Evolutionary conservation across 768 basidiomycete genomes (phyloP), one percentile per base, ranked within the genome.

Genomic region (Mycena galericulata): DNA sequence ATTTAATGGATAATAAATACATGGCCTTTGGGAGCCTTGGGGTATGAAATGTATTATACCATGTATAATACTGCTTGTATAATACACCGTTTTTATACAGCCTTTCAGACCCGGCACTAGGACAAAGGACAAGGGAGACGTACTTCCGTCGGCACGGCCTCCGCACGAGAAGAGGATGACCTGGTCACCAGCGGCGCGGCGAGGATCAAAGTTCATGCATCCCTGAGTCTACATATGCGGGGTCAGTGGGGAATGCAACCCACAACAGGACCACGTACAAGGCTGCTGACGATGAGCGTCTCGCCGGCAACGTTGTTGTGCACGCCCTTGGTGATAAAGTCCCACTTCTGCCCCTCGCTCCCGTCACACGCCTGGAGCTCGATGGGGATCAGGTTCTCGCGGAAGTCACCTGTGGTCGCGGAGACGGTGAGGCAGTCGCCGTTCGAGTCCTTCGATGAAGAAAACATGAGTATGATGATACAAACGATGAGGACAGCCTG

Each of bases 341-440:
- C 79, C 45, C 77, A 80, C 64, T 77, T 76, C 61, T 80, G 79
- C 6, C 75, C 78, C 10, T 73, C 77, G 6, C 74, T 67, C 12
- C 72, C 36, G 46, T 79, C 75, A 61, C 79, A 79, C 20, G 62
- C 61, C 68, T 75, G 74, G 41, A 77, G 26, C 5, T 74, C 66
- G 22, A 79, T 45, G 49, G 76, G 77, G 45, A 80, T 76, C 46
- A 80, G 75, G 71, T 80, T 79, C 60, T 75, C 74, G 24, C 73
- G 70, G 72, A 80, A 78, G 70, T 79, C 71, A 4, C 70, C 70
- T 0, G 57, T 62, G 9, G 77, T 77, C 41, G 75, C 74, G 45
- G 78, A 75, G 59, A 78, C 76, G 34, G 74, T 76, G 20, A 71
- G 73, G 46, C 77, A 71, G 29, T 75, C 74, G 17, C 75, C 77